phyloP scores from a whole-genome alignment of 1,139 yeast species.

The Zygosaccharomyces pseudobailii region DNA sequence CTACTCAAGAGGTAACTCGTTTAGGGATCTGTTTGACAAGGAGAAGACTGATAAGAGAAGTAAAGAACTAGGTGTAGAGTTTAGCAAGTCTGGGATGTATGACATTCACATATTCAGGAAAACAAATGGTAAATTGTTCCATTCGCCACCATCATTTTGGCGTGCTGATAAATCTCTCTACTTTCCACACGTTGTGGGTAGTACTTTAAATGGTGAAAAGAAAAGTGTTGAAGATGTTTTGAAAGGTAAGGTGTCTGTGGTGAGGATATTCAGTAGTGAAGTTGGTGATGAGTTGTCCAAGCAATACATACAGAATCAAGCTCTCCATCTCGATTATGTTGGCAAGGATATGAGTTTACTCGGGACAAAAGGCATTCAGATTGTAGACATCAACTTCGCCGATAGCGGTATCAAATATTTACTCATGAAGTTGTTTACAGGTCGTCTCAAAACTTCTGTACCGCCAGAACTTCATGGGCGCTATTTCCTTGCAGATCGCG shows the following conservation, averaged over 20 bases:
- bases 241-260: conserved; percentile 31
- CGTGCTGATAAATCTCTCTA: conserved; percentile 67
- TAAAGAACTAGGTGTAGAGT: conserved; percentile 65
- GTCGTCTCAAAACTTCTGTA: conserved; percentile 40
- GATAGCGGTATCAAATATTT: conserved; percentile 66
- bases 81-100: conserved; percentile 81
- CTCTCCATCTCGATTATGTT: conserved; percentile 28
- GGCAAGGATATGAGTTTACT: conserved; percentile 19
- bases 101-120: conserved; percentile 75
- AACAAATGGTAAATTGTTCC: conserved; percentile 79
- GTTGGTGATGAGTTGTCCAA: conserved; percentile 69
- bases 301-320: conserved; percentile 49
- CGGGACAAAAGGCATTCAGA: conserved; percentile 41
- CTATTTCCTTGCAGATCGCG: conserved; percentile 62
- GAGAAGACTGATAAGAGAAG: conserved; percentile 50
- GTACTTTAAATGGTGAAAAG: conserved; percentile 43
- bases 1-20: conserved; percentile 31
- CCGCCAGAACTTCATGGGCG: conserved; percentile 51
- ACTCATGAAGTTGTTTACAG: conserved; percentile 51
- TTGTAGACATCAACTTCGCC: conserved; percentile 70
- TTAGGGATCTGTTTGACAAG: conserved; percentile 44
- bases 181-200: conserved; percentile 78
- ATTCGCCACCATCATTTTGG: conserved; percentile 75
- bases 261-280: conserved; percentile 41
- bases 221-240: conserved; percentile 38